Base-by-base conservation (phyloP, 2,329 filamentous ascomycete species). In the Rachicladosporium sp. region DNA sequence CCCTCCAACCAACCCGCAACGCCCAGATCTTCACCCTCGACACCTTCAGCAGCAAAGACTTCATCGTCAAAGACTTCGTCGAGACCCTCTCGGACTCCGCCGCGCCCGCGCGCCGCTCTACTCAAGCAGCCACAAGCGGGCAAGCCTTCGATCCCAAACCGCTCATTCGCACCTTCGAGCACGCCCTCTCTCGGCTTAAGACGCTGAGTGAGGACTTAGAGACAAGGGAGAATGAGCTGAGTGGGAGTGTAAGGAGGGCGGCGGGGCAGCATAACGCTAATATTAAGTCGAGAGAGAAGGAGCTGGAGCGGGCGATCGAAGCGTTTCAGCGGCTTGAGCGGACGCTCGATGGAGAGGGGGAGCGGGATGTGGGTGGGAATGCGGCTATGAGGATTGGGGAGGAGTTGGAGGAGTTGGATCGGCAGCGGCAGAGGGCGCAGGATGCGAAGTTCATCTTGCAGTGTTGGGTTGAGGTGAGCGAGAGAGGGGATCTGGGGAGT, bases 41-140 rank as follows among this genome's bases (percentile, higher is more conserved):
- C 33, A 87, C 88, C 41, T 73, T 73, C 59, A 65, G 66, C 34
- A 68, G 59, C 50, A 66, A 66, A 52, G 91, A 96, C 65, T 98
- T 96, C 57, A 95, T 96, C 47, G 89, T 96, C 49, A 87, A 93
- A 56, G 91, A 98, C 66, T 98, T 98, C 59, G 80, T 98, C 52
- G 93, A 98, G 60, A 77, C 80, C 37, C 78, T 98, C 42, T 91
- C 89, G 36, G 88, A 96, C 47, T 82, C 72, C 51, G 83, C 86
- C 15, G 74, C 86, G 30, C 80, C 84, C n/a, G 69, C 73, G 55
- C 83, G 91, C 39, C 81, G 84, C 43, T 95, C 88, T 10, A 13
- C 38, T 7, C 34, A 35, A 23, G 78, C 75, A 6, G 31, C 54
- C 30, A 44, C 59, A 39, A 31, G 49, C 52, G 41, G 51, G 43